Percentiles rank a stretch among this genome's conserved stretches.
phyloP scores from a whole-genome alignment of 306 rosid species.

The Clitoria ternatea region DNA sequence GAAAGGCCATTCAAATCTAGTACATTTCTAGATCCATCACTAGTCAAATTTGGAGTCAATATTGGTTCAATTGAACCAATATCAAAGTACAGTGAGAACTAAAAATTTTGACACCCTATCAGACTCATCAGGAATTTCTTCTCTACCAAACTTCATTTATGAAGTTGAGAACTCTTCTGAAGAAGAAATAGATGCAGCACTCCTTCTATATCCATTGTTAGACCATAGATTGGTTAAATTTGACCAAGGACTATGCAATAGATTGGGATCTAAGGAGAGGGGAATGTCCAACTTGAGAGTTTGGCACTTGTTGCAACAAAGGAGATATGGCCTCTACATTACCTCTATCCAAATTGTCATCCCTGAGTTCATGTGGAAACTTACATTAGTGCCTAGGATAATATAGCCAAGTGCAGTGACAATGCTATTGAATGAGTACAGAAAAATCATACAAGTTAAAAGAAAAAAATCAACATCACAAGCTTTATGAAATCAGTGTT shows the following conservation, averaged over 20 bases:
- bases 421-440: background rate
- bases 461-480: conserved; percentile 2
- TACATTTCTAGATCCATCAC: conserved; percentile 35
- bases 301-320: conserved; percentile 29
- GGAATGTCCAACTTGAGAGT: conserved; percentile 24
- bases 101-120: conserved; percentile 37
- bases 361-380: conserved; percentile 36
- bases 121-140: conserved; percentile 21
- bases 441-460: background rate
- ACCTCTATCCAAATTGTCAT: conserved; percentile 30
- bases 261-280: conserved; percentile 40
- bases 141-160: background rate
- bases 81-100: conserved; percentile 38
- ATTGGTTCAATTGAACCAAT: conserved; percentile 30
- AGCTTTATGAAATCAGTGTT: background rate
- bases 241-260: background rate
- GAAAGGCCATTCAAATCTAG: conserved; percentile 19
- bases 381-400: conserved; percentile 30
- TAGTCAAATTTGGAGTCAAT: conserved; percentile 25
- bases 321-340: conserved; percentile 35
- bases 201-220: conserved; percentile 22
- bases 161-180: conserved; percentile 26
- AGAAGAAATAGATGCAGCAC: conserved; percentile 28
- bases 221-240: conserved; percentile 38
- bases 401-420: background rate